A percentile compares a stretch with the other conserved stretches of the same genome.
These are phyloP conservation scores for Globisporangium heterothallicum DNA, from an alignment of 352 stramenopile species.

Conservation along the genomic window DNA sequence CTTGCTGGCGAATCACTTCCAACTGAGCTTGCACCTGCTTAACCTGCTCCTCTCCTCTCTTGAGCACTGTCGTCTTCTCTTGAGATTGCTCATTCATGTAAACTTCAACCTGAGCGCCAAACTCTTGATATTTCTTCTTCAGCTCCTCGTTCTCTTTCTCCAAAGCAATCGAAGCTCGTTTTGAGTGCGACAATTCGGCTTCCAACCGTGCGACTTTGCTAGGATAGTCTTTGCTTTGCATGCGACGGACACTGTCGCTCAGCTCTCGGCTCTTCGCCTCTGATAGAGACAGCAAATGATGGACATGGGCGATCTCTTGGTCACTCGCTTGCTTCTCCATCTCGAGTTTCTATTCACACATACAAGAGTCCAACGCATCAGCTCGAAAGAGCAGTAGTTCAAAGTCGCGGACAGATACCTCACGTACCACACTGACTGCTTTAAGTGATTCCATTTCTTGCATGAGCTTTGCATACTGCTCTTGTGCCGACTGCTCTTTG, in stretches of 20 bases:
- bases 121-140: conserved; percentile 65
- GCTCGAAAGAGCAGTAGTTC: too few species aligned
- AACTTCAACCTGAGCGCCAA: conserved; percentile 62
- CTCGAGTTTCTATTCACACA: conserved; percentile 37
- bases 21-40: conserved; percentile 34
- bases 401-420: too few species aligned
- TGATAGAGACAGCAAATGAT: conserved; percentile 42
- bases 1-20: conserved; percentile 26
- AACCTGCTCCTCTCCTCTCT: conserved; percentile 28
- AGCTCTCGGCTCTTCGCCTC: conserved; percentile 46
- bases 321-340: conserved; percentile 41
- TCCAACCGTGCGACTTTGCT: conserved; percentile 46
- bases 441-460: conserved; percentile 32
- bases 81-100: conserved; percentile 71
- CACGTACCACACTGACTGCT: conserved; percentile 16
- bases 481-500: conserved; percentile 11
- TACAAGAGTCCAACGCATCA: too few species aligned
- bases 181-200: conserved; percentile 33
- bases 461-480: conserved; percentile 18
- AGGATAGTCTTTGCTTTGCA: conserved; percentile 43
- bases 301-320: conserved; percentile 47
- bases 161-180: conserved; percentile 23
- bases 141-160: conserved; percentile 55
- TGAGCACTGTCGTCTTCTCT: conserved; percentile 31
- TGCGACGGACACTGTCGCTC: conserved; percentile 26